These are phyloP conservation scores for Hibiscus tridactylites DNA, from an alignment of 345 rosid genomes.

Conservation along the genomic window DNA sequence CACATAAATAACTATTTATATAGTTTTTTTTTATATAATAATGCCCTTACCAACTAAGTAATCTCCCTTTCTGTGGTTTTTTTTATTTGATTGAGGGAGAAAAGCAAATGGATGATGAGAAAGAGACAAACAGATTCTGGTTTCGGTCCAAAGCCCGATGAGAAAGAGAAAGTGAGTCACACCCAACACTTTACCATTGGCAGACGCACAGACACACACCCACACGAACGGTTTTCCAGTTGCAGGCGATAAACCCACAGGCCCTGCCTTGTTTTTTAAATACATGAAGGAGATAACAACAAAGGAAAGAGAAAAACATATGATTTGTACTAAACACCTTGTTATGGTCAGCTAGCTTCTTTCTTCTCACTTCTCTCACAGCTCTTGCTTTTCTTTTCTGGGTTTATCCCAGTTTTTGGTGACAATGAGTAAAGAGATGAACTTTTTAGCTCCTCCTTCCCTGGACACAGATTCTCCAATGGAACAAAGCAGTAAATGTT, in stretches of 20 bases:
- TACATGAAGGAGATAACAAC: too few relatives aligned
- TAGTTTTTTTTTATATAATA: too few relatives aligned
- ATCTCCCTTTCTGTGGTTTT: not conserved
- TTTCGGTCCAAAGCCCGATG: slow-evolving; percentile 35
- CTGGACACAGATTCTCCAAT: not conserved
- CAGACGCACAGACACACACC: slow-evolving; percentile 9
- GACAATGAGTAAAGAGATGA: not conserved
- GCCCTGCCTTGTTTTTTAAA: not conserved
- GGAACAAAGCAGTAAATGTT: not conserved
- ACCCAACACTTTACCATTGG: slow-evolving; percentile 2
- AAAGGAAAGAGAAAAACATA: not conserved
- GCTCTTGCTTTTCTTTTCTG: not conserved
- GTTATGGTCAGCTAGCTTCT: not conserved
- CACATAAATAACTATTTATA: too few relatives aligned
- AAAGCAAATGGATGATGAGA: slow-evolving; percentile 18
- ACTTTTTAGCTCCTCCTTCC: not conserved
- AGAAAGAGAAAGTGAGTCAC: slow-evolving; percentile 1
- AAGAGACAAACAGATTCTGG: slow-evolving; percentile 44
- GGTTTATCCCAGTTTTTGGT: not conserved
- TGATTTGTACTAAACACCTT: not conserved
- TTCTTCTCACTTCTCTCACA: not conserved
- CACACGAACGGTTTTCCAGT: slow-evolving; percentile 58
- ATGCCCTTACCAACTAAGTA: not conserved
- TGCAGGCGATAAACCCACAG: slow-evolving; percentile 11
- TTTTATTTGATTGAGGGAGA: slow-evolving; percentile 6